phyloP scores from a whole-genome alignment of 768 basidiomycete species.

The Boletus edulis region DNA sequence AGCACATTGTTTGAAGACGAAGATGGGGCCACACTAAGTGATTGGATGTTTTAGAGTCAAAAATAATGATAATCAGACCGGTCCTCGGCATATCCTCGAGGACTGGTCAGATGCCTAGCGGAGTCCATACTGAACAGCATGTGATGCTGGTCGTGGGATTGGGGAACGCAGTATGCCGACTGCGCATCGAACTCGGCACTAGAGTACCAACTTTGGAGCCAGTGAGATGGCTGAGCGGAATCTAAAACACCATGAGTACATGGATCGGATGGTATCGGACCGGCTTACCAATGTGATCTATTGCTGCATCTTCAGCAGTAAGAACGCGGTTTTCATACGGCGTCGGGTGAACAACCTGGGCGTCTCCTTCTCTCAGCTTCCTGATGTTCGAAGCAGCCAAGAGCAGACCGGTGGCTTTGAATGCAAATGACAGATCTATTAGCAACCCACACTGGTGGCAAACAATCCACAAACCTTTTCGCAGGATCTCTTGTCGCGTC shows the following conservation, averaged over 20 bases:
- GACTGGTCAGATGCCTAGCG: neutral
- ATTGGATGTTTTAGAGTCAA: neutral
- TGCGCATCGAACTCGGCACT: neutral
- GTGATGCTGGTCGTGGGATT: neutral
- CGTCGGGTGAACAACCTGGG: neutral
- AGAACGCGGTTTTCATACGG: neutral
- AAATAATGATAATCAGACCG: neutral
- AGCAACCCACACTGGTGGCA: neutral
- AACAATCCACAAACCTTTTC: constrained; percentile 10
- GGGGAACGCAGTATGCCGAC: neutral
- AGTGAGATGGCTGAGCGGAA: neutral
- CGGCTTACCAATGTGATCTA: constrained; percentile 7
- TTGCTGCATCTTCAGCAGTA: neutral
- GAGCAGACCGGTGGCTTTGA: constrained; percentile 13
- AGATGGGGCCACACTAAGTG: neutral
- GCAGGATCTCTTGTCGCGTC: constrained; percentile 23
- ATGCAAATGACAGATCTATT: neutral
- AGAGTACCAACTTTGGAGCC: neutral
- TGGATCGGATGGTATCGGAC: neutral
- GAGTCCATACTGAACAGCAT: neutral
- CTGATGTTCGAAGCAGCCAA: neutral
- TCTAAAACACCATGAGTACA: constrained; percentile 6
- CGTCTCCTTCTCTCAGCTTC: neutral
- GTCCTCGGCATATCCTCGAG: neutral
- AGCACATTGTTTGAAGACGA: constrained; percentile 1